These are phyloP conservation scores for Wallacemonas sp. DNA, from an alignment of 208 protist species.

Conservation along the genomic window DNA sequence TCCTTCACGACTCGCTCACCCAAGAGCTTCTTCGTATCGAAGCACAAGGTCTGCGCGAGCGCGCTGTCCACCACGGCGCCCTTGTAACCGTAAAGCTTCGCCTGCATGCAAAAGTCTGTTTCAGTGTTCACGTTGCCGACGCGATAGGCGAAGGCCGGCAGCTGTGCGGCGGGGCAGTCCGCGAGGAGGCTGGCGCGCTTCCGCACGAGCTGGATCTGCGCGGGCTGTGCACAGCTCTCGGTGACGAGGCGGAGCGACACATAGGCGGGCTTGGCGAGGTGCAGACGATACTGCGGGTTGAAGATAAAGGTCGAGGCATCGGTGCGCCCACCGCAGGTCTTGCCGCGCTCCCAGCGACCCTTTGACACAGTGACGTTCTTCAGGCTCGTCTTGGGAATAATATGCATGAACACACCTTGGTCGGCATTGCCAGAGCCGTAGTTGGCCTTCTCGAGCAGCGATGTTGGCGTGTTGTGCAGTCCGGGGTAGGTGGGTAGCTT, in stretches of 20 bases:
- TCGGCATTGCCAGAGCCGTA: slow-evolving; percentile 16
- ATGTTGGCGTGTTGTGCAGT: slow-evolving; percentile 9
- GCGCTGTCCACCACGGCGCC: slow-evolving; percentile 68
- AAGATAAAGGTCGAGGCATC: slow-evolving; percentile 63
- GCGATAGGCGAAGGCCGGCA: slow-evolving; percentile 26
- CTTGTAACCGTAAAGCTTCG: slow-evolving; percentile 53
- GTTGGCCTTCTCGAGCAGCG: slow-evolving; percentile 26
- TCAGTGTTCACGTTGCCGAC: slow-evolving; percentile 42
- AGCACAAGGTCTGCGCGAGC: slow-evolving; percentile 47
- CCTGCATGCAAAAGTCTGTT: slow-evolving; percentile 45
- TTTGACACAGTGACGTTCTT: slow-evolving; percentile 32
- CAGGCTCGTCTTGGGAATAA: slow-evolving; percentile 52
- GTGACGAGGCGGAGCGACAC: slow-evolving; percentile 55
- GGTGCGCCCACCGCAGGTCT: slow-evolving; percentile 68
- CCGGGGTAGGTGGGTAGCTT: slow-evolving; percentile 15
- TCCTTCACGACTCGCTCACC: slow-evolving; percentile 33
- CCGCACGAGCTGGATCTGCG: slow-evolving; percentile 23
- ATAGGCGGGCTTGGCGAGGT: slow-evolving; percentile 47
- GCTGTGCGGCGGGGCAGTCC: slow-evolving; percentile 15
- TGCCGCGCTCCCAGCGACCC: slow-evolving; percentile 65
- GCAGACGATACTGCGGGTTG: slow-evolving; percentile 74
- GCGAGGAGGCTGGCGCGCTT: slow-evolving; percentile 32
- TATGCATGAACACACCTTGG: slow-evolving; percentile 78
- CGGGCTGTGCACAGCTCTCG: slow-evolving; percentile 25
- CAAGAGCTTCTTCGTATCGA: slow-evolving; percentile 50